phyloP scores from a whole-genome alignment of 1,139 yeast species.

The Kazachstania sp. region DNA sequence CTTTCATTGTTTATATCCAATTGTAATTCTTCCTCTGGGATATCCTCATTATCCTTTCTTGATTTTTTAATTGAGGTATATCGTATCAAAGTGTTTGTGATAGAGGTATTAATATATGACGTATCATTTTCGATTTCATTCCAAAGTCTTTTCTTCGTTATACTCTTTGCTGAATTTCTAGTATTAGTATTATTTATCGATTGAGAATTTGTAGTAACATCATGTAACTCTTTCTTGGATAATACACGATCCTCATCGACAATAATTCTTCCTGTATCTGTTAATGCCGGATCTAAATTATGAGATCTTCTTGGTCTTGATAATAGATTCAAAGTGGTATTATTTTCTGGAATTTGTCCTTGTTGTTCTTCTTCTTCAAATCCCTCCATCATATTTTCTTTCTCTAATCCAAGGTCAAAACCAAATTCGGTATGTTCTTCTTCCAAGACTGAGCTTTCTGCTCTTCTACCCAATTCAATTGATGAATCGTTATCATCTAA shows the following conservation, averaged over 20 bases:
- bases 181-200: not conserved
- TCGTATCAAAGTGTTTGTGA: slow-evolving; percentile 6
- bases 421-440: slow-evolving; percentile 31
- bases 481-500: not conserved
- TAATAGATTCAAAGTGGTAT: slow-evolving; percentile 4
- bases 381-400: slow-evolving; percentile 13
- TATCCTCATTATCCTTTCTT: not conserved
- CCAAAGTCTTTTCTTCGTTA: slow-evolving; percentile 12
- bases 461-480: slow-evolving; percentile 28
- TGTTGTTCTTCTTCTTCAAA: slow-evolving; percentile 13
- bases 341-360: not conserved
- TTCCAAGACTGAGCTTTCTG: slow-evolving; percentile 18
- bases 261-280: slow-evolving; percentile 19
- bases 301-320: not conserved
- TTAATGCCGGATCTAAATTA: slow-evolving; percentile 6
- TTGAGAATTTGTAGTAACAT: not conserved
- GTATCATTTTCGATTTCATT: slow-evolving; percentile 9
- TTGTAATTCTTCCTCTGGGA: not conserved
- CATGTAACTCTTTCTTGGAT: slow-evolving; percentile 11
- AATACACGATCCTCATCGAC: slow-evolving; percentile 21
- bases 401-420: slow-evolving; percentile 32
- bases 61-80: slow-evolving; percentile 5
- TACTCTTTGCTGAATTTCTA: not conserved
- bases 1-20: not conserved
- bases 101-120: slow-evolving; percentile 9